Conservation (phyloP, 768 basidiomycete genomes). For the Pleurotus tuoliensis region DNA sequence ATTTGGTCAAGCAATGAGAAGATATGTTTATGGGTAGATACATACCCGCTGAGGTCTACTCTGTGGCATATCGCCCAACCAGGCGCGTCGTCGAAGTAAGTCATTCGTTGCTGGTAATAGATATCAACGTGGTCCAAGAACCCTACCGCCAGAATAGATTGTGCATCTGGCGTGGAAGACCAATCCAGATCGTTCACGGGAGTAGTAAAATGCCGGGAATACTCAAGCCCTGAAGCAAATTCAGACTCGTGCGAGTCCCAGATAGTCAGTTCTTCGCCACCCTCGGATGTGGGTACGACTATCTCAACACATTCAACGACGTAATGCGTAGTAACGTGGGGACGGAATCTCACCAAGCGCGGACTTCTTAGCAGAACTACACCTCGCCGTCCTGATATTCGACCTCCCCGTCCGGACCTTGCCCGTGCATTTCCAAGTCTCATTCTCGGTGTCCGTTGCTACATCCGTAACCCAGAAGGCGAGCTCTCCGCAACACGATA, state of each 20-base stretch:
- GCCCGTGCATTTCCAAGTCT: slow-evolving; percentile 66
- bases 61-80: slow-evolving; percentile 73
- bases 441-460: slow-evolving; percentile 6
- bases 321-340: background rate
- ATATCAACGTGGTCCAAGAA: slow-evolving; percentile 76
- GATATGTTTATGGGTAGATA: slow-evolving; percentile 7
- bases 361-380: slow-evolving; percentile 90
- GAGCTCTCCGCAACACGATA: slow-evolving; percentile 74
- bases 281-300: slow-evolving; percentile 62
- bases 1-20: background rate
- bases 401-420: slow-evolving; percentile 67
- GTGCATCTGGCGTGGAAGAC: slow-evolving; percentile 86
- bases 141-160: slow-evolving; percentile 89
- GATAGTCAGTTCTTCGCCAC: slow-evolving; percentile 82
- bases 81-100: slow-evolving; percentile 80
- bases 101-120: slow-evolving; percentile 91
- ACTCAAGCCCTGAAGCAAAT: slow-evolving; percentile 88
- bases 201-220: slow-evolving; percentile 56
- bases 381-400: slow-evolving; percentile 67
- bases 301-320: slow-evolving; percentile 8
- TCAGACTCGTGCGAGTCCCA: slow-evolving; percentile 97
- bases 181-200: slow-evolving; percentile 84
- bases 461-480: slow-evolving; percentile 79
- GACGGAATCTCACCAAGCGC: slow-evolving; percentile 60
- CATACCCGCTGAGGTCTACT: slow-evolving; percentile 68